phyloP scores from a whole-genome alignment of 805 yeast species.

The Kazachstania bromeliacearum region DNA sequence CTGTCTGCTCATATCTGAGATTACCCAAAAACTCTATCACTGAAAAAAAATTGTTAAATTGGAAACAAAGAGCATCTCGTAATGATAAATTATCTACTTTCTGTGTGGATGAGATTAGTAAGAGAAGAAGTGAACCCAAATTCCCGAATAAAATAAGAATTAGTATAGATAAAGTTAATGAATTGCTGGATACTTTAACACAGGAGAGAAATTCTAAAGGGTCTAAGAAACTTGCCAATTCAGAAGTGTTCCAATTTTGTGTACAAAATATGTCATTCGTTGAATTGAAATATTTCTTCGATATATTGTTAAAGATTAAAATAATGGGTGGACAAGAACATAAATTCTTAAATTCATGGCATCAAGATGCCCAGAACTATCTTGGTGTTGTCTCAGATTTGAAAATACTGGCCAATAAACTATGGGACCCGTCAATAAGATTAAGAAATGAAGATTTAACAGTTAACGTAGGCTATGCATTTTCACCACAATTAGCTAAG shows the following conservation, averaged over 20 bases:
- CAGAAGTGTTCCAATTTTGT: conserved; percentile 39
- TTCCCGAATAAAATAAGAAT: conserved; percentile 27
- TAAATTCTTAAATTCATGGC: conserved; percentile 53
- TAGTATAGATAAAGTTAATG: conserved; percentile 43
- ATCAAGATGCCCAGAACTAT: conserved; percentile 64
- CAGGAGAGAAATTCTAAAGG: conserved; percentile 16
- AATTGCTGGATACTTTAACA: conserved; percentile 37
- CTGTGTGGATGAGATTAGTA: conserved; percentile 39
- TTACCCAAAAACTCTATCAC: conserved; percentile 56
- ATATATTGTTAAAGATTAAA: conserved; percentile 51
- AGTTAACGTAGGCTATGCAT: conserved; percentile 34
- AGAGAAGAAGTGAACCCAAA: conserved; percentile 37
- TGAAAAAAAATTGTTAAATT: conserved; percentile 38
- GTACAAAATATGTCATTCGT: conserved; percentile 44
- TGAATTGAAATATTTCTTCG: conserved; percentile 62
- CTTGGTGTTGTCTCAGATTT: conserved; percentile 58
- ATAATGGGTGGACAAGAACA: conserved; percentile 57
- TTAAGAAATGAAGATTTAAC: conserved; percentile 34
- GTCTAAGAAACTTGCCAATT: conserved; percentile 14
- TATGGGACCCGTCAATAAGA: conserved; percentile 41
- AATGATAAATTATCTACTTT: conserved; percentile 38
- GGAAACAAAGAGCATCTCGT: conserved; percentile 38
- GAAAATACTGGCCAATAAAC: conserved; percentile 46
- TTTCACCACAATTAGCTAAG: conserved; percentile 68
- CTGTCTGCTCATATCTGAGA: conserved; percentile 42